These are phyloP conservation scores for Nicotiana obtusifolia DNA, from an alignment of 257 asterid species.

Conservation along the genomic window DNA sequence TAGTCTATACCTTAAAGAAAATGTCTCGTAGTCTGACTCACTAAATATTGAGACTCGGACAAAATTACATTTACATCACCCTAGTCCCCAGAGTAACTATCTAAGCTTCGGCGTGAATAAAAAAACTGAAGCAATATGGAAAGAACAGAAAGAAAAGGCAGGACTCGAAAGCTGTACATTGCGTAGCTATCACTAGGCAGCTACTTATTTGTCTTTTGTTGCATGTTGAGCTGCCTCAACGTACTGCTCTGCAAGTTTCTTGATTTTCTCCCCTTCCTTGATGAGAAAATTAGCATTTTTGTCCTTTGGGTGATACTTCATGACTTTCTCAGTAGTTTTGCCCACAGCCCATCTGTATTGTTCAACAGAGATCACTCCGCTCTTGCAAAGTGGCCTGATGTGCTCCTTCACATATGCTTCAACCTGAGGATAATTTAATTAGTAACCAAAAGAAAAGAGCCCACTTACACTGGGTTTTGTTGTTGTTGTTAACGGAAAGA, in stretches of 20 bases:
- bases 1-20: neutral
- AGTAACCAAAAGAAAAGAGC: neutral
- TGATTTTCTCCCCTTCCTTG: slow-evolving; percentile 94
- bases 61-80: neutral
- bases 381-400: slow-evolving; percentile 88
- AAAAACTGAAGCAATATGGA: neutral
- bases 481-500: no score
- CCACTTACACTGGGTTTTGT: no score
- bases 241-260: slow-evolving; percentile 87
- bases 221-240: slow-evolving; percentile 71
- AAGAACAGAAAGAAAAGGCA: neutral
- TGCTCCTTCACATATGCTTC: slow-evolving; percentile 96
- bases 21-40: neutral
- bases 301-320: slow-evolving; percentile 87
- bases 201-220: slow-evolving; percentile 24
- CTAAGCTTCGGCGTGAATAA: neutral
- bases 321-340: slow-evolving; percentile 90
- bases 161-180: slow-evolving; percentile 2
- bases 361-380: slow-evolving; percentile 87
- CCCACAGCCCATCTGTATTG: slow-evolving; percentile 92
- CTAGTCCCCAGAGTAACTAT: neutral
- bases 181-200: neutral
- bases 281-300: slow-evolving; percentile 84
- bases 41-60: neutral
- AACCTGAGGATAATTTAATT: slow-evolving; percentile 41